Base-by-base conservation (phyloP, 345 rosid species). In the Xanthoceras sorbifolium region DNA sequence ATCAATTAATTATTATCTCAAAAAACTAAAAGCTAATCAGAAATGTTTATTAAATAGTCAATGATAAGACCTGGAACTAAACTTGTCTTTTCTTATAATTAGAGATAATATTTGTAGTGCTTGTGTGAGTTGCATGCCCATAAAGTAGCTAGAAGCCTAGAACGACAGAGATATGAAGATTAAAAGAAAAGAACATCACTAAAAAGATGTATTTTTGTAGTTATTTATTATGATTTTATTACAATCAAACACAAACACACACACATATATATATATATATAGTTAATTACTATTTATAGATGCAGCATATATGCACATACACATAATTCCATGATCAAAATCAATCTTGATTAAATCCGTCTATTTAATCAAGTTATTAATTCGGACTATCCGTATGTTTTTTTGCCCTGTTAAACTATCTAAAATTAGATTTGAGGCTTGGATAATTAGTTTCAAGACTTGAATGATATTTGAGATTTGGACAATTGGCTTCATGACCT, bases 51-150 rank as follows among this genome's bases (percentile, higher is more conserved):
- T 64, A 75, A 66, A 50, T 67, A 46, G 23, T 75, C n/a, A 23
- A 74, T 66, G 48, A 34, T 55, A 11, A 34, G 20, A 61, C 76
- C 9, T 55, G 31, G 64, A 57, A 57, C 62, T 57, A 22, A 15
- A 48, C 26, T 67, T 55, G 26, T 55, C 25, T 26, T 38, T 63
- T 70, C 9, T 54, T 69, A 52, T 70, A 70, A 28, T 62, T 20
- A 62, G 66, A 73, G 14, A 57, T 38, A 36, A 12, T 60, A 71
- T 29, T 31, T 69, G 36, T 50, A 59, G 34, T 55, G 74, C 74
- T 71, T 6, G 22, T 28, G 32, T 71, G 6, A 71, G 66, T 72
- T 72, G 34, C 75, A 57, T 72, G 75, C 17, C 50, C 25, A 10
- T 22, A 73, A 40, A 62, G 66, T 11, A 20, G 22, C 31, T 42